phyloP scores from a whole-genome alignment of 257 asterid genomes.

The Ocimum tenuiflorum region DNA sequence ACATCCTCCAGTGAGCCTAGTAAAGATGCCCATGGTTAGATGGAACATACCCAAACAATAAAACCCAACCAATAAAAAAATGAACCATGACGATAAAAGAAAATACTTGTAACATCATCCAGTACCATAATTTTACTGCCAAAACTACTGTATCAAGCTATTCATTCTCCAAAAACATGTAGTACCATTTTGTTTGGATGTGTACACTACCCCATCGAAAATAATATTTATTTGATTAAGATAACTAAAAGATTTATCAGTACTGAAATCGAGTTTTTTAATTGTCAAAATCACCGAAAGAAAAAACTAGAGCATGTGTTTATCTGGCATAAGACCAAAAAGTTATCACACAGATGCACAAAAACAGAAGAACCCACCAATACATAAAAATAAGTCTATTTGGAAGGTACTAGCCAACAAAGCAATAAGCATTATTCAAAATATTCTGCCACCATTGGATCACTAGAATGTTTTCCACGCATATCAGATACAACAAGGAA shows the following conservation, averaged over 20 bases:
- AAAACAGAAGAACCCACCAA: too few relatives aligned
- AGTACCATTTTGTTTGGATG: too few relatives aligned
- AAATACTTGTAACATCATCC: not conserved
- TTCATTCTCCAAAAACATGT: not conserved
- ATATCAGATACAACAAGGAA: not conserved
- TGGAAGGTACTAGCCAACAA: too few relatives aligned
- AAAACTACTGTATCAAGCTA: not conserved
- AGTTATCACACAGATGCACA: not conserved
- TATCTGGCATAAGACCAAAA: constrained; percentile 2
- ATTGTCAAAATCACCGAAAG: not conserved
- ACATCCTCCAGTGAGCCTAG: constrained; percentile 90
- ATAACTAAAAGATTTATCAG: not conserved
- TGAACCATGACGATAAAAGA: not conserved
- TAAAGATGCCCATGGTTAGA: constrained; percentile 12
- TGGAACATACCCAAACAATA: not conserved
- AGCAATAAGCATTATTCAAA: not conserved
- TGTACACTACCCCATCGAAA: not conserved
- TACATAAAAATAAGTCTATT: too few relatives aligned
- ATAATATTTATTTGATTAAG: not conserved
- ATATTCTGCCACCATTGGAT: constrained; percentile 1
- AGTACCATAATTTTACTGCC: not conserved
- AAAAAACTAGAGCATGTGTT: not conserved
- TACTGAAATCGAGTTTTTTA: not conserved
- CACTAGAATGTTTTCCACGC: not conserved
- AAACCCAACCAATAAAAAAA: not conserved